Percentiles rank a stretch among this genome's conserved stretches.
Evolutionary conservation across 345 rosid species (phyloP).

Genomic region (Salix udensis): DNA sequence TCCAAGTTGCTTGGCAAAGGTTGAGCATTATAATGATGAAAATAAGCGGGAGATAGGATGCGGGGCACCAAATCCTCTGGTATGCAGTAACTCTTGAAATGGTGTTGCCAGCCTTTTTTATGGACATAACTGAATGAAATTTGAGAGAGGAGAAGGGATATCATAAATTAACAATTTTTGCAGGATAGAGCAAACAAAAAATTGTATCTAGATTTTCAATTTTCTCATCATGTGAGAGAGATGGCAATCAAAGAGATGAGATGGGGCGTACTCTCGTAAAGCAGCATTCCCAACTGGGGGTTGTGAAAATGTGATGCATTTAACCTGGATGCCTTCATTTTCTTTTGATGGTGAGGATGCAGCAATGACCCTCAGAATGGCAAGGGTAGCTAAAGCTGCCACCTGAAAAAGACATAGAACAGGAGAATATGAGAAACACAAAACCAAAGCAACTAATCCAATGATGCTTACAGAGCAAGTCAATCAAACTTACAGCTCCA

Average conservation of each 20-base stretch:
- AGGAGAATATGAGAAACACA: constrained; percentile 1
- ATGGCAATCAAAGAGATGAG: neutral
- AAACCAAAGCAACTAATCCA: constrained; percentile 8
- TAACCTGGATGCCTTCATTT: constrained; percentile 62
- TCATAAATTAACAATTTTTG: neutral
- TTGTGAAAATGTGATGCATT: constrained; percentile 93
- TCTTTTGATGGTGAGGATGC: constrained; percentile 73
- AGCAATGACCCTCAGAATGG: constrained; percentile 86
- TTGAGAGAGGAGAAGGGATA: constrained; percentile 3
- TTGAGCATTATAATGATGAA: constrained; percentile 83
- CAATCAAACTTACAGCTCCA: constrained; percentile 74
- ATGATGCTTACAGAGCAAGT: constrained; percentile 6
- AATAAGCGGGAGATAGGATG: constrained; percentile 91
- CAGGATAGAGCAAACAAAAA: neutral
- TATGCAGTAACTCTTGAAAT: constrained; percentile 92
- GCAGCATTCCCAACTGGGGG: constrained; percentile 98
- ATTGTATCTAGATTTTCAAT: neutral
- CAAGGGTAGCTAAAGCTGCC: constrained; percentile 93
- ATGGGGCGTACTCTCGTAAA: constrained; percentile 73
- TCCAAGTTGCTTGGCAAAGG: constrained; percentile 45
- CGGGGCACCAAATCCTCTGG: constrained; percentile 97
- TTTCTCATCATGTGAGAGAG: neutral
- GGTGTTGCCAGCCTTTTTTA: constrained; percentile 85
- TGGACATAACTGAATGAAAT: constrained; percentile 62
- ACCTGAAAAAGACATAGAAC: constrained; percentile 41